A percentile compares a stretch with the other conserved stretches of the same genome.
Evolutionary conservation across 352 stramenopile genomes (phyloP).

Genomic region (Phytophthora citrophthora): DNA sequence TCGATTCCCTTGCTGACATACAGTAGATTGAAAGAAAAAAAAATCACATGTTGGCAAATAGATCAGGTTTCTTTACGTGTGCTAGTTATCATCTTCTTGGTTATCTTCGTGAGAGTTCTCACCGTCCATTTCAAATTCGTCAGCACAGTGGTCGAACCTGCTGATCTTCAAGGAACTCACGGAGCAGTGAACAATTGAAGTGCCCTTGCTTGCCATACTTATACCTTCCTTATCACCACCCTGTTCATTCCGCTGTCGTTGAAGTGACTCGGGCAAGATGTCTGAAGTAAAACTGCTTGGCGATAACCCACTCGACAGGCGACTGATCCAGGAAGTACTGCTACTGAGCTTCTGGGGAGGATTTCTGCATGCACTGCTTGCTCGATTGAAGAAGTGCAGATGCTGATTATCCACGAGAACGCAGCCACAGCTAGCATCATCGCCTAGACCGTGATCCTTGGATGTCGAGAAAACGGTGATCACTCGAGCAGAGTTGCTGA

Average conservation of each 20-base stretch:
- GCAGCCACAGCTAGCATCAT: slow-evolving; percentile 65
- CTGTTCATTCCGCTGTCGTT: background rate
- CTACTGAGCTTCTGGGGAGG: slow-evolving; percentile 21
- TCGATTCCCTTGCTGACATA: slow-evolving; percentile 26
- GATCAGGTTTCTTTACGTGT: slow-evolving; percentile 10
- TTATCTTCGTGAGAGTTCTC: slow-evolving; percentile 20
- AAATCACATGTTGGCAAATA: slow-evolving; percentile 30
- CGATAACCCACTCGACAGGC: slow-evolving; percentile 10
- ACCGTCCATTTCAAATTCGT: background rate
- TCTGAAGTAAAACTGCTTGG: background rate
- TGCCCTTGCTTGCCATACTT: slow-evolving; percentile 1
- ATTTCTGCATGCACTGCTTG: slow-evolving; percentile 18
- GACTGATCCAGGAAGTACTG: slow-evolving; percentile 14
- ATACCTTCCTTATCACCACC: background rate
- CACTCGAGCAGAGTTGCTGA: slow-evolving; percentile 62
- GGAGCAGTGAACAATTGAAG: background rate
- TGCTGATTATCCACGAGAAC: slow-evolving; percentile 71
- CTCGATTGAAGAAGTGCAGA: slow-evolving; percentile 64
- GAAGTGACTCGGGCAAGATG: background rate
- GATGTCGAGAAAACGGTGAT: slow-evolving; percentile 81
- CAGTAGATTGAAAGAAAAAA: slow-evolving; percentile 25
- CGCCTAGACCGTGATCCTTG: slow-evolving; percentile 71
- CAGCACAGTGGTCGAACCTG: slow-evolving; percentile 3
- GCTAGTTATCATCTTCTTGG: slow-evolving; percentile 33
- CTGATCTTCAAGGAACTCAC: slow-evolving; percentile 9